Evolutionary conservation across 2,329 filamentous ascomycete genomes (phyloP).

Genomic region (Fusarium multiceps): DNA sequence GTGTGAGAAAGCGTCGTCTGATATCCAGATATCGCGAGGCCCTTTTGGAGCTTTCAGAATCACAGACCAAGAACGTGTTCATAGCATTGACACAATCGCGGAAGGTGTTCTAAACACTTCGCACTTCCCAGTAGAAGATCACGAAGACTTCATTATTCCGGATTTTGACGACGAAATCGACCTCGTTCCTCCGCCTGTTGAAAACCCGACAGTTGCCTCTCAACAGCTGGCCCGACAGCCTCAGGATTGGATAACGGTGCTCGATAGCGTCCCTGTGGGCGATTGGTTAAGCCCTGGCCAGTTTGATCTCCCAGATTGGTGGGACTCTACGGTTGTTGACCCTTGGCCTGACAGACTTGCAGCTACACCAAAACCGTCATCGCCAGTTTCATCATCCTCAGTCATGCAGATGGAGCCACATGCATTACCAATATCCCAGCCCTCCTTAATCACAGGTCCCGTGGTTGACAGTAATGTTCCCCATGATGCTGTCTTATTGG

Average conservation of each 20-base stretch:
- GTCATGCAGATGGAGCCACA: neutral
- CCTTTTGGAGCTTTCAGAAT: slow-evolving; percentile 32
- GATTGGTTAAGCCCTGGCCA: neutral
- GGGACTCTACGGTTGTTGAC: slow-evolving; percentile 5
- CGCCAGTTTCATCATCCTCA: neutral
- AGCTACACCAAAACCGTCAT: neutral
- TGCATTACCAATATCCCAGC: accelerated
- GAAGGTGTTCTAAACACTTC: neutral
- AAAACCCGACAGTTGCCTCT: neutral
- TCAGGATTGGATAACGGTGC: neutral
- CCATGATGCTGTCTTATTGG: slow-evolving; percentile 15
- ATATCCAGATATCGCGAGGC: slow-evolving; percentile 27
- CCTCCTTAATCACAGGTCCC: neutral
- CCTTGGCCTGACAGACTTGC: neutral
- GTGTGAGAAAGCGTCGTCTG: slow-evolving; percentile 3
- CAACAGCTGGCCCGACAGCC: neutral
- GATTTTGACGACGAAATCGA: neutral
- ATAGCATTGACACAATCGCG: no score
- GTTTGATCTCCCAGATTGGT: slow-evolving; percentile 10
- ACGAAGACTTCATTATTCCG: neutral
- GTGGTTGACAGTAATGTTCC: slow-evolving; percentile 12
- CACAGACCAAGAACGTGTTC: accelerated
- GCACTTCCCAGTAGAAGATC: accelerated
- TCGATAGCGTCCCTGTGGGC: neutral
- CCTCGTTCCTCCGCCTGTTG: neutral